Evolutionary conservation across 169 alveolate species (phyloP).

Genomic region (Plasmodium blacklocki): DNA sequence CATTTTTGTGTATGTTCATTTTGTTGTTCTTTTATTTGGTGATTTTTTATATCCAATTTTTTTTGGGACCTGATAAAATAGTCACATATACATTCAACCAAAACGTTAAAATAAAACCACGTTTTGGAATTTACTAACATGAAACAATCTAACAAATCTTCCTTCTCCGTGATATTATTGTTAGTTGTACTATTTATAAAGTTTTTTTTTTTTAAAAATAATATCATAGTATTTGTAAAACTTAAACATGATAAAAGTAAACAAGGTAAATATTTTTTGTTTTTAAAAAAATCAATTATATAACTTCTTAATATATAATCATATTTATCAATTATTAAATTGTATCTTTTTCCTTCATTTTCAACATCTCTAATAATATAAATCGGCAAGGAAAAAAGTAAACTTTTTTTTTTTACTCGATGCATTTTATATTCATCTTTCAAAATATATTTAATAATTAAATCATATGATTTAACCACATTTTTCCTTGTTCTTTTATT

Average conservation of each 20-base stretch:
- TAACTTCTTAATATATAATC: conserved; percentile 67
- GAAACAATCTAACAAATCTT: conserved; percentile 46
- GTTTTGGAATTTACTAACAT: conserved; percentile 52
- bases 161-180: conserved; percentile 14
- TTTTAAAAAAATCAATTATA: conserved; percentile 38
- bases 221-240: conserved; percentile 56
- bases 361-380: conserved; percentile 48
- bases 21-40: too few relatives aligned
- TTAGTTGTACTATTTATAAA: conserved; percentile 10
- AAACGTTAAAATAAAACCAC: conserved; percentile 51
- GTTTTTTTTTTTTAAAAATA: conserved; percentile 53
- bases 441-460: conserved; percentile 43
- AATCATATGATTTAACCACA: conserved; percentile 41
- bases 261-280: conserved; percentile 18
- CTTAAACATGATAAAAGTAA: conserved; percentile 38
- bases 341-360: conserved; percentile 44
- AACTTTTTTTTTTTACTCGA: conserved; percentile 56
- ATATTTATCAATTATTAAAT: conserved; percentile 47
- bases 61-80: background rate
- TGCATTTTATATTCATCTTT: conserved; percentile 62
- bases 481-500: conserved; percentile 38
- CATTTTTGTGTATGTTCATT: too few relatives aligned
- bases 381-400: conserved; percentile 36
- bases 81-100: conserved; percentile 33
- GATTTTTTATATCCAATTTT: too few relatives aligned